These are phyloP conservation scores for Dendrocalamus sinicus DNA, from an alignment of 176 grass and related monocot species.

Conservation along the genomic window DNA sequence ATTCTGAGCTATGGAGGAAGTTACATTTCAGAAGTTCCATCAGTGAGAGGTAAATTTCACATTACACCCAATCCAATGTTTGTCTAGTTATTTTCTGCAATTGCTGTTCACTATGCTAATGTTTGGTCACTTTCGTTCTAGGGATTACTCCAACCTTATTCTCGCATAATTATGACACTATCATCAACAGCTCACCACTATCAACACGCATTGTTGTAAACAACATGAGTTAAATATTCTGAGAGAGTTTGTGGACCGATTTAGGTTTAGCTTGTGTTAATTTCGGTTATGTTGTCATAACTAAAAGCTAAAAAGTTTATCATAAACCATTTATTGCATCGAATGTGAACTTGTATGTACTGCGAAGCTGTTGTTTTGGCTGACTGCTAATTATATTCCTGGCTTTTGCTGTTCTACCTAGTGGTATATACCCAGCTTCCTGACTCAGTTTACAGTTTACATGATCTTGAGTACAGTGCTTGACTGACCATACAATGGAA, in stretches of 20 bases:
- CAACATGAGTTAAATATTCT: not conserved
- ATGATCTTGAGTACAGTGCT: not conserved
- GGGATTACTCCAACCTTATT: not conserved
- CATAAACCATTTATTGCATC: not conserved
- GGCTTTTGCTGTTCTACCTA: not conserved
- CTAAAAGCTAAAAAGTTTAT: not conserved
- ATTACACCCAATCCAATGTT: not conserved
- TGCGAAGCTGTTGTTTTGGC: not conserved
- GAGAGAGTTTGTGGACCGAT: not conserved
- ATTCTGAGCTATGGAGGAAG: slow-evolving; percentile 56
- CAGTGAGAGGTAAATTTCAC: slow-evolving; percentile 40
- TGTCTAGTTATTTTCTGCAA: slow-evolving; percentile 26
- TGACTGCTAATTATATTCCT: not conserved
- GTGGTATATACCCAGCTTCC: not conserved
- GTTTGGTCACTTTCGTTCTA: not conserved
- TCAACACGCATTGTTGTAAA: not conserved
- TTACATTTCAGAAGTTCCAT: slow-evolving; percentile 21
- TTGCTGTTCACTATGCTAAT: not conserved
- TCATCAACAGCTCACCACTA: not conserved
- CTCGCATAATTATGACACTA: not conserved
- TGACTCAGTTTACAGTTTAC: slow-evolving; percentile 20
- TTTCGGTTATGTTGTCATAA: slow-evolving; percentile 1
- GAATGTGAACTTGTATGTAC: not conserved
- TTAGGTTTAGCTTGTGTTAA: not conserved
- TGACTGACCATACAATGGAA: not conserved